phyloP scores from a whole-genome alignment of 495 filamentous ascomycete genomes.

The Aspergillus steynii region DNA sequence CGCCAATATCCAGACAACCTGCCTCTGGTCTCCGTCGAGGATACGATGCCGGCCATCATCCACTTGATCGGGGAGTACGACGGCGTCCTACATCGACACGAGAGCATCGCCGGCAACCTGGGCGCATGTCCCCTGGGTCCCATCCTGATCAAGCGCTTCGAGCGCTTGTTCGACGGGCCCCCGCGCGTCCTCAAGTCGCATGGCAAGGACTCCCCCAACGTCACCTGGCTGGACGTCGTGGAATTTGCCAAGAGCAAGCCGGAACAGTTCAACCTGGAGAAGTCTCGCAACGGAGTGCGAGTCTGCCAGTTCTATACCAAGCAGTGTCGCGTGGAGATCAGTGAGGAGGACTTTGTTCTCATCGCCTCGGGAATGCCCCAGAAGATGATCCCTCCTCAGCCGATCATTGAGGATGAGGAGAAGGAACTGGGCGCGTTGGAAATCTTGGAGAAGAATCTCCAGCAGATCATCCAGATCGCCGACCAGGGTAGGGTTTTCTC shows the following conservation, averaged over 20 bases:
- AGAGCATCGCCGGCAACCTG: slow-evolving; percentile 81
- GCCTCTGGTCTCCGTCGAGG: slow-evolving; percentile 59
- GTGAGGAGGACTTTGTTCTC: slow-evolving; percentile 81
- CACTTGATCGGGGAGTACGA: slow-evolving; percentile 75
- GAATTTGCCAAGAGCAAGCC: slow-evolving; percentile 81
- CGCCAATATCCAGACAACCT: slow-evolving; percentile 62
- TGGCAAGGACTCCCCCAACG: slow-evolving; percentile 59
- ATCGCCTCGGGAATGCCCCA: slow-evolving; percentile 80
- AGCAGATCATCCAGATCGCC: slow-evolving; percentile 72
- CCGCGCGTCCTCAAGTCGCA: slow-evolving; percentile 68
- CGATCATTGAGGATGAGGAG: slow-evolving; percentile 81
- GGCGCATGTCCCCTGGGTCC: slow-evolving; percentile 81
- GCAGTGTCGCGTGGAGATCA: slow-evolving; percentile 79
- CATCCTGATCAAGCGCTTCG: slow-evolving; percentile 80
- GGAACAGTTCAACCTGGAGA: slow-evolving; percentile 72
- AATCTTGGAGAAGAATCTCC: slow-evolving; percentile 74
- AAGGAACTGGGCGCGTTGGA: slow-evolving; percentile 82
- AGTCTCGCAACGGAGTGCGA: slow-evolving; percentile 63
- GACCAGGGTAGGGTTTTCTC: slow-evolving; percentile 65
- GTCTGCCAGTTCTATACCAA: slow-evolving; percentile 82
- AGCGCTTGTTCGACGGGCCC: slow-evolving; percentile 79
- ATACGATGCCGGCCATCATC: slow-evolving; percentile 62
- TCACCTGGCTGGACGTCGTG: slow-evolving; percentile 83
- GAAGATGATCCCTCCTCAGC: slow-evolving; percentile 79
- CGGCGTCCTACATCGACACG: slow-evolving; percentile 78